phyloP scores from a whole-genome alignment of 163 green algal genomes.

The Volvox carteri region DNA sequence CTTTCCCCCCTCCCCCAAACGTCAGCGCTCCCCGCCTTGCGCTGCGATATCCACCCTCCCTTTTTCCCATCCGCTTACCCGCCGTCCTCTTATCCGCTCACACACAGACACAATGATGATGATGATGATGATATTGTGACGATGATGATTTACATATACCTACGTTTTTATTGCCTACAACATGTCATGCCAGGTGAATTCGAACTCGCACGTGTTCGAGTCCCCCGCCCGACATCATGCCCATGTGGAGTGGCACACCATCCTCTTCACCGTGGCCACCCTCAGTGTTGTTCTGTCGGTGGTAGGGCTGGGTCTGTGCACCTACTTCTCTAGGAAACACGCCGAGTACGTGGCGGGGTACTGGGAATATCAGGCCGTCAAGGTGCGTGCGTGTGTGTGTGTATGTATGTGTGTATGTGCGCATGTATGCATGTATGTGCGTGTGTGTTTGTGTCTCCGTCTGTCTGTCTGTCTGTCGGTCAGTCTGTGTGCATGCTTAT shows the following conservation, averaged over 20 bases:
- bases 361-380: conserved; percentile 47
- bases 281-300: neutral
- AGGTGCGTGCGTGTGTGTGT: neutral
- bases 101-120: too few species aligned
- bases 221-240: neutral
- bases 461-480: neutral
- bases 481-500: neutral
- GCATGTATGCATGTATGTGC: neutral
- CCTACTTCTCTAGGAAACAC: conserved; percentile 19
- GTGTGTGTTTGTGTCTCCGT: neutral
- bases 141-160: too few species aligned
- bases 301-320: conserved; percentile 18
- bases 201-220: conserved; percentile 37
- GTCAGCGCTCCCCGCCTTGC: too few species aligned
- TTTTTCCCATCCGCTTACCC: too few species aligned
- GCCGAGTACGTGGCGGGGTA: conserved; percentile 30
- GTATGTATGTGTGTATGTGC: too few species aligned
- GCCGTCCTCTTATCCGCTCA: too few species aligned
- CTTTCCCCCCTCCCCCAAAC: too few species aligned
- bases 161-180: too few species aligned
- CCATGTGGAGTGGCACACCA: conserved; percentile 21
- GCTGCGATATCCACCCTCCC: too few species aligned
- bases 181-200: conserved; percentile 42
- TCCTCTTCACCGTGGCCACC: neutral
- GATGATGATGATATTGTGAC: too few species aligned